Conservation (phyloP, 257 asterid genomes). For the Solanum medicagineum region DNA sequence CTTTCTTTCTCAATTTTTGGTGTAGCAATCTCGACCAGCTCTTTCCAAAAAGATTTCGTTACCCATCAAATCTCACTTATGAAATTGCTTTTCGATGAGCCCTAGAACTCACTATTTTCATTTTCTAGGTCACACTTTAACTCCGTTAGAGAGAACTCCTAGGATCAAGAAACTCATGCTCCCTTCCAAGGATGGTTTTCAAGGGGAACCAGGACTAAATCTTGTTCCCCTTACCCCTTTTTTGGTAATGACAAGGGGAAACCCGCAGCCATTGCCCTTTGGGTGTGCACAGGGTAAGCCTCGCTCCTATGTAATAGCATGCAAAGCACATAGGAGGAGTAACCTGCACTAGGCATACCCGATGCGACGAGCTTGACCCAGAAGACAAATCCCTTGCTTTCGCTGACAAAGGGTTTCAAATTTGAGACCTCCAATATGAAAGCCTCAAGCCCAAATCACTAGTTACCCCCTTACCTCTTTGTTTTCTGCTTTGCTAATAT, state of each 20-base stretch:
- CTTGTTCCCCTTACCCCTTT: too few species aligned
- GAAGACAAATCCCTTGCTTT: too few species aligned
- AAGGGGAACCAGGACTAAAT: neutral
- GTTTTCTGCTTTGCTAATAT: neutral
- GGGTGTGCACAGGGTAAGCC: too few species aligned
- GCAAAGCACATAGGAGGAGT: too few species aligned
- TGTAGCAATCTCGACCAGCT: neutral
- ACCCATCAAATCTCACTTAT: neutral
- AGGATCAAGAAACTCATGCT: neutral
- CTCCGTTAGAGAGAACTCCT: neutral
- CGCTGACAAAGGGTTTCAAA: neutral
- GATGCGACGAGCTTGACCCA: too few species aligned
- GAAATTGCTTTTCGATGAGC: neutral
- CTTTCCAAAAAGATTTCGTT: neutral
- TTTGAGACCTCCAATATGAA: too few species aligned
- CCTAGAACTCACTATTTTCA: accelerated
- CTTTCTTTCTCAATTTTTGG: neutral
- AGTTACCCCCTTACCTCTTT: neutral
- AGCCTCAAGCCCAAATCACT: too few species aligned
- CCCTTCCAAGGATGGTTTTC: neutral
- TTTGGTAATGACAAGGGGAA: too few species aligned
- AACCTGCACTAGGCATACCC: too few species aligned
- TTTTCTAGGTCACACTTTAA: neutral
- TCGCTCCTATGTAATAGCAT: too few species aligned
- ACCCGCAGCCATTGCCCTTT: too few species aligned